Evolutionary conservation across 2,329 filamentous ascomycete genomes (phyloP), one percentile per base, ranked within the genome.

Genomic region (Huntiella decipiens): DNA sequence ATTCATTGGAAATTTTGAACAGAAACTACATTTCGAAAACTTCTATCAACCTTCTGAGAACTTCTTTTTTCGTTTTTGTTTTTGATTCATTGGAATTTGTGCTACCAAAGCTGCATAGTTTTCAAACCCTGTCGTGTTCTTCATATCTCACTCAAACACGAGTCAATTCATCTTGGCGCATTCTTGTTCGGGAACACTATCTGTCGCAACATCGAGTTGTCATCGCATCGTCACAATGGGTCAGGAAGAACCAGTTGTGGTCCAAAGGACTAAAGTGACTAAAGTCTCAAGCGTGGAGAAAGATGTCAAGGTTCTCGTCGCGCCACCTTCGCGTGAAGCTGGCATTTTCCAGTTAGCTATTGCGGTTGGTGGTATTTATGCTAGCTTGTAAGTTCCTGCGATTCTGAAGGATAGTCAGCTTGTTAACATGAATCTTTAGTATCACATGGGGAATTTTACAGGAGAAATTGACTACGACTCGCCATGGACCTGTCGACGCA

Each of bases 381-480:
- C 81, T 33, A 93, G 87, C 33, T 98, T 98, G 88, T 95, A 73
- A 57, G 73, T 63, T 28, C 17, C 7, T 40, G n/a, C 4, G 22
- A 28, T 28, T 28, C 3, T 28, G 6, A 10, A 28, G 8, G 7
- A 10, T 10, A 10, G 22, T 3, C 16, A 32, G 16, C 28, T 15
- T 22, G 4, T 31, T 33, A 44, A 22, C n/a, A 37, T 22, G 47
- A 16, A 42, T 13, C 35, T 33, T n/a, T 51, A 86, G 88, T 65
- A 67, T 98, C 45, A 92, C 87, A 32, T 98, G 91, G 91, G 91
- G 83, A 17, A 79, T 93, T 53, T 80, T 98, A 51, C 91, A 98
- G 69, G 91, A 98, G 63, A 86, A 91, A 56, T 84, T 98, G 57
- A 96, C 91, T 22, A 98, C 91, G 11, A 96, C 86, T 8, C 71